Evolutionary conservation across 345 rosid genomes (phyloP).

Genomic region (Camelina laxa): DNA sequence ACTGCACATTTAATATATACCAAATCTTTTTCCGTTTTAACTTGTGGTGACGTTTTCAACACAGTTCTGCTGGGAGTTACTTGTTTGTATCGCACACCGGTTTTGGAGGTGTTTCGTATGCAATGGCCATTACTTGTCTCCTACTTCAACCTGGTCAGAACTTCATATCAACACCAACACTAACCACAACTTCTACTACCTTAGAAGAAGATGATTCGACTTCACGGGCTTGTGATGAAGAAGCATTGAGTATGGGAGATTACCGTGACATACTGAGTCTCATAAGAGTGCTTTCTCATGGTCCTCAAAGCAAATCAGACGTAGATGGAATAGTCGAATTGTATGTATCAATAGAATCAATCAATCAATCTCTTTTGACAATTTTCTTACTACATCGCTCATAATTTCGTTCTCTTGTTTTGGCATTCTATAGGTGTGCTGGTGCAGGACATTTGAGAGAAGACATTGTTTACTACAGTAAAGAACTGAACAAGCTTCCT

Average conservation of each 20-base stretch:
- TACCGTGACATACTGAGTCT: conserved; percentile 97
- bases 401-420: conserved; percentile 28
- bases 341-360: conserved; percentile 41
- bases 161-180: conserved; percentile 36
- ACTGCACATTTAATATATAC: background rate
- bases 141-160: conserved; percentile 66
- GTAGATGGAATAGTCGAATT: conserved; percentile 73
- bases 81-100: conserved; percentile 93
- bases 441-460: conserved; percentile 92
- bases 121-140: conserved; percentile 87
- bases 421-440: conserved; percentile 62
- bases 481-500: conserved; percentile 61
- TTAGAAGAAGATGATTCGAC: conserved; percentile 47
- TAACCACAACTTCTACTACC: conserved; percentile 32
- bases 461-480: conserved; percentile 71
- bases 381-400: background rate
- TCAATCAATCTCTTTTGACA: conserved; percentile 4
- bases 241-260: conserved; percentile 84
- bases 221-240: conserved; percentile 66
- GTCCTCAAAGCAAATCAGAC: conserved; percentile 94
- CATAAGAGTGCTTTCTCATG: conserved; percentile 83
- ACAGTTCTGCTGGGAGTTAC: conserved; percentile 78
- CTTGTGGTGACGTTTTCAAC: conserved; percentile 2
- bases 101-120: conserved; percentile 89
- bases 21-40: background rate